Conservation (phyloP, 306 rosid genomes). For the apple (Malus domestica) region ASM211411v1 NC_041791.1:15174501-15175000, state of each 20-base stretch:
- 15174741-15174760: neutral
- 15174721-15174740: neutral
- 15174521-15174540: conserved; percentile 33
- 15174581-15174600: neutral
- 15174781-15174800: neutral
- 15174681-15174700: neutral
- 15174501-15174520: neutral
- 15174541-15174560: conserved; percentile 26
- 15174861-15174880: conserved; percentile 64
- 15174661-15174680: neutral
- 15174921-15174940: conserved; percentile 48
- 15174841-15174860: conserved; percentile 82
- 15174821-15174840: conserved; percentile 67
- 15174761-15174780: neutral
- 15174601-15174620: too few relatives aligned
- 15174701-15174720: neutral
- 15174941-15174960: conserved; percentile 48
- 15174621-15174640: neutral
- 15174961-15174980: conserved; percentile 7
- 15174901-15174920: conserved; percentile 60
- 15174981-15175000: neutral
- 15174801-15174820: conserved; percentile 77
- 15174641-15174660: neutral
- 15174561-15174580: conserved; percentile 2
- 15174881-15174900: conserved; percentile 66